Percentiles rank a stretch among this genome's conserved stretches.
Conservation (phyloP, 192 early-diverging fungal species). For the Ambispora gerdemannii region DNA sequence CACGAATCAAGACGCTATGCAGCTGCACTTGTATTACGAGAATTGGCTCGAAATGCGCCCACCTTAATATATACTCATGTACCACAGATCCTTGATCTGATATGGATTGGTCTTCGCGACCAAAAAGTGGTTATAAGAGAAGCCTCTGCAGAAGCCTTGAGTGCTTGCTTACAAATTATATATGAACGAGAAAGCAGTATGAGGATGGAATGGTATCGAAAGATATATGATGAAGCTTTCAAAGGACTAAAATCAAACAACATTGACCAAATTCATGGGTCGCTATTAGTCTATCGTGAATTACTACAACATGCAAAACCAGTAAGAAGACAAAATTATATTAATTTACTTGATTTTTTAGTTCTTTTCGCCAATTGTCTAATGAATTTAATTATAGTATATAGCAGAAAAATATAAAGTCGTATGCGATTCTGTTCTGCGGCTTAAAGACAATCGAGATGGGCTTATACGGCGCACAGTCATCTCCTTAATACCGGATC, state of each 20-base stretch:
- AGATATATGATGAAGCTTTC: constrained; percentile 81
- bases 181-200: constrained; percentile 70
- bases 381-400: constrained; percentile 50
- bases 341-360: not conserved
- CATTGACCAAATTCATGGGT: constrained; percentile 82
- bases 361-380: not conserved
- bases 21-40: constrained; percentile 73
- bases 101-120: constrained; percentile 85
- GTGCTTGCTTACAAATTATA: constrained; percentile 72
- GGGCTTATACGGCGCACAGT: constrained; percentile 76
- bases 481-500: constrained; percentile 74
- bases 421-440: constrained; percentile 72
- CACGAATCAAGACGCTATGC: constrained; percentile 75
- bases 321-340: constrained; percentile 44
- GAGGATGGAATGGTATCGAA: constrained; percentile 65
- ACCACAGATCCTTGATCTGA: constrained; percentile 73
- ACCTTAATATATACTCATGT: constrained; percentile 81
- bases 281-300: constrained; percentile 76
- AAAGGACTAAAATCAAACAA: constrained; percentile 64
- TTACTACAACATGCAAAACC: constrained; percentile 76
- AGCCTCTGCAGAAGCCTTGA: constrained; percentile 76
- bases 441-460: constrained; percentile 77
- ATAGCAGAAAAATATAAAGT: constrained; percentile 77
- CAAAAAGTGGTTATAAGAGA: constrained; percentile 70
- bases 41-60: constrained; percentile 73